These are phyloP conservation scores for Gonium pectorale DNA, from an alignment of 139 green algal species.

Conservation along the genomic window DNA sequence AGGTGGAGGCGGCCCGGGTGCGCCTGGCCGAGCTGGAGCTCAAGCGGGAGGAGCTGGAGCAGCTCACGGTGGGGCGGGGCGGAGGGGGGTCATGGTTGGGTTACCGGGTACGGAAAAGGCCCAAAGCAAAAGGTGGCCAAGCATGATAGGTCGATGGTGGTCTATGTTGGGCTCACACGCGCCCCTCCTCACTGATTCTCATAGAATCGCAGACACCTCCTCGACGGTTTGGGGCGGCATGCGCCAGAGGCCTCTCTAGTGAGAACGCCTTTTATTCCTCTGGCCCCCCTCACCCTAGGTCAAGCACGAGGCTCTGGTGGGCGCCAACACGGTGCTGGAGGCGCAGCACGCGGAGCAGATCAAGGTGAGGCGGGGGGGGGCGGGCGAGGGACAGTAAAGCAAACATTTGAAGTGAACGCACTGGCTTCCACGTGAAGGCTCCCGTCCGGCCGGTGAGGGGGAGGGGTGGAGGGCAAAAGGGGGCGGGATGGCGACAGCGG, in stretches of 20 bases:
- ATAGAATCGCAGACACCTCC: too few relatives aligned
- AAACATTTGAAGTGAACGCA: neutral
- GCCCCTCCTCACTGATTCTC: too few relatives aligned
- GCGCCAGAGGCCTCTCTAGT: too few relatives aligned
- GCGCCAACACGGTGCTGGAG: neutral
- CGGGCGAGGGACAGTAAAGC: neutral
- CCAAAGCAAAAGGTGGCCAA: too few relatives aligned
- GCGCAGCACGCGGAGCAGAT: neutral
- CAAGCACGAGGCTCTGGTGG: neutral
- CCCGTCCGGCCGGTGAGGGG: too few relatives aligned
- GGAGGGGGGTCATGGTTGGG: neutral
- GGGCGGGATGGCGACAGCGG: too few relatives aligned
- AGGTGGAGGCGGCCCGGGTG: neutral
- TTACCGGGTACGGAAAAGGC: too few relatives aligned
- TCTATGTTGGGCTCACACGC: too few relatives aligned
- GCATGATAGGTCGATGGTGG: too few relatives aligned
- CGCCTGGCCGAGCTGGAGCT: constrained; percentile 23
- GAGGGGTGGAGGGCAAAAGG: too few relatives aligned
- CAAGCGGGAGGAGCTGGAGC: constrained; percentile 14
- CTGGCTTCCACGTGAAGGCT: too few relatives aligned
- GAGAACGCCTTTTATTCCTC: too few relatives aligned
- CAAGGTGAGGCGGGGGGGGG: constrained; percentile 3
- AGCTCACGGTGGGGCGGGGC: constrained; percentile 17
- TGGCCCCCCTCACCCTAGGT: neutral
- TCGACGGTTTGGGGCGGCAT: neutral